Evolutionary conservation across 768 basidiomycete species (phyloP), one percentile per base, ranked within the genome.

Genomic region (Pulveroboletus sp.): DNA sequence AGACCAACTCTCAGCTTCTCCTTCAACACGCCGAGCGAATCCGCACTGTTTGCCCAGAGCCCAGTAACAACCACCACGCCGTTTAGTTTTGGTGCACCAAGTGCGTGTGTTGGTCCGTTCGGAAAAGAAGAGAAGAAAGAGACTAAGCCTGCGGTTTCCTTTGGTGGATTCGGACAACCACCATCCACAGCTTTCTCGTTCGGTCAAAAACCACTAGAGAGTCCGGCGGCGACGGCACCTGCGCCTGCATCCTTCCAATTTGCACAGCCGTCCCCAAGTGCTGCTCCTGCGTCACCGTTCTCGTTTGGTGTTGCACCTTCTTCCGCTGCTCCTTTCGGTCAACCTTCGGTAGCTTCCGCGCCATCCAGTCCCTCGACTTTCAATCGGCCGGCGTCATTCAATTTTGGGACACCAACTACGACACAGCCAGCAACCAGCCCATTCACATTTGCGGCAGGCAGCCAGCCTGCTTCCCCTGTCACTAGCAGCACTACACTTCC

Each of bases 321-420:
- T 35, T 64, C 63, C 54, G 64, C 62, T 46, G 50, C 66, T 56
- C 66, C 73, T 9, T 82, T 82, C 55, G 73, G 73, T 26, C 72
- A 76, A 44, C 37, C 70, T 18, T 64, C 70, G 18, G 46, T 65
- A 15, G 64, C 67, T 14, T 82, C 82, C 39, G 72, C 79, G 21
- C 81, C 81, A 27, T 72, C 71, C 36, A 83, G 81, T 50, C 81
- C 81, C 11, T 81, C 80, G 30, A 77, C 79, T 4, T 83, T 81
- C 53, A 73, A 70, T 54, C 76, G 79, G 7, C 59, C 67, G 40
- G 49, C 71, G 5, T 62, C 76, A 1, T 82, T 82, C 57, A 43
- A 71, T 21, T 82, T 82, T 59, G 75, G 71, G 17, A 54, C 70
- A 18, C 61, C 76, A 7, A 49, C 74, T 5, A 57, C 73, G 31